Evolutionary conservation across 768 basidiomycete genomes (phyloP), one percentile per base, ranked within the genome.

Genomic region (Lyophyllum decastes): DNA sequence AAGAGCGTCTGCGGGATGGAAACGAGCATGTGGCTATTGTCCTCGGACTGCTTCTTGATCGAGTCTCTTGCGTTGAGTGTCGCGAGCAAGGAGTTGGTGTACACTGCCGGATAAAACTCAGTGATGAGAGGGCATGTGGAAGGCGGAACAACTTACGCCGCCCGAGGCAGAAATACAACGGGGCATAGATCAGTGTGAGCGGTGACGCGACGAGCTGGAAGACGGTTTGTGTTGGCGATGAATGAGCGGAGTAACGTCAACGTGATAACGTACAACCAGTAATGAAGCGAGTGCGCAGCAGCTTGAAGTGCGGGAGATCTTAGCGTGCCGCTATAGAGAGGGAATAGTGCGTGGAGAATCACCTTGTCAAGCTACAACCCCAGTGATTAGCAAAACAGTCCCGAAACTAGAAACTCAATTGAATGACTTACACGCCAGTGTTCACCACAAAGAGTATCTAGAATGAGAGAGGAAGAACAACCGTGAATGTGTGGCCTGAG

Each of bases 391-490:
- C 26, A 12, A 34, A 16, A 10, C 30, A 12, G 9, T 17, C 11
- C 9, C 40, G 40, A 19, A 27, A 10, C 17, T 10, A 6, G 30
- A 40, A 22, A 9, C 6, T 24, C 16, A 38, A 17, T 12, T 11
- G 5, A 55, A 25, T 35, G n/a, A 54, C 76, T 64, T 51, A 80
- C 79, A 79, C 66, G 59, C 79, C 79, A 16, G 80, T 82, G 57
- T 82, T 84, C 53, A 85, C 73, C 38, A 78, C 76, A 64, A 82
- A 86, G 21, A 84, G 19, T 35, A 83, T 84, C 80, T 82, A 55
- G 24, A 14, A 44, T n/a, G n/a, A n/a, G 46, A 1, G n/a, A 30
- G 30, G 30, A 30, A 24, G 46, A 19, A 16, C 4, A 44, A 48
- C 24, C 14, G 11, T 25, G 45, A 22, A 30, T 17, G 16, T 38